phyloP scores from a whole-genome alignment of 1,139 yeast genomes.

The Suhomyces bolitotheri region DNA sequence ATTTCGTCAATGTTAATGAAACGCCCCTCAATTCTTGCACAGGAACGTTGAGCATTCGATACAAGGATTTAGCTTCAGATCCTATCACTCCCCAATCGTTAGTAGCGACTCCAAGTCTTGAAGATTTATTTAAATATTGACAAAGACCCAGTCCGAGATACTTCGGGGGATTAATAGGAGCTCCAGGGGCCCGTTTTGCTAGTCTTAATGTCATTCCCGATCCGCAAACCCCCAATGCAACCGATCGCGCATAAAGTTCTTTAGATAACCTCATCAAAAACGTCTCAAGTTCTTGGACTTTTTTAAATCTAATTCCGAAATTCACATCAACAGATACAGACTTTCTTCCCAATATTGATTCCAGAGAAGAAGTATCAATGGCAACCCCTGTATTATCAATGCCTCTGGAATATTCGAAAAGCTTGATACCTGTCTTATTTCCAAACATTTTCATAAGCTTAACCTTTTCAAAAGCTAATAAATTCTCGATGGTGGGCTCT shows the following conservation, averaged over 20 bases:
- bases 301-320: constrained; percentile 81
- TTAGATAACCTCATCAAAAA: constrained; percentile 60
- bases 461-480: constrained; percentile 36
- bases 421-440: constrained; percentile 63
- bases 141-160: constrained; percentile 83
- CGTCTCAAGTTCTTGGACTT: constrained; percentile 56
- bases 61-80: constrained; percentile 58
- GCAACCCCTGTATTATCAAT: constrained; percentile 61
- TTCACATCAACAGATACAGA: constrained; percentile 87
- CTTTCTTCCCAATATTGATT: constrained; percentile 54
- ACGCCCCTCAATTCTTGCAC: constrained; percentile 76
- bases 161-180: constrained; percentile 76
- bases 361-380: constrained; percentile 46
- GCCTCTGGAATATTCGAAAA: constrained; percentile 65
- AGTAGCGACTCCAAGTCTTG: constrained; percentile 64
- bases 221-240: constrained; percentile 51
- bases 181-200: constrained; percentile 61
- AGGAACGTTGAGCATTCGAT: constrained; percentile 58
- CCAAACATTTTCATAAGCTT: constrained; percentile 58
- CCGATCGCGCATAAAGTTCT: constrained; percentile 60
- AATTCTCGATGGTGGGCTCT: constrained; percentile 27
- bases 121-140: constrained; percentile 59
- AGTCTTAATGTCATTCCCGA: constrained; percentile 62
- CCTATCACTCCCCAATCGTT: constrained; percentile 62
- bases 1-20: constrained; percentile 63